A percentile compares a stretch with the other conserved stretches of the same genome.
Conservation (phyloP, 441 rosid species). For the Capsella rubella region DNA sequence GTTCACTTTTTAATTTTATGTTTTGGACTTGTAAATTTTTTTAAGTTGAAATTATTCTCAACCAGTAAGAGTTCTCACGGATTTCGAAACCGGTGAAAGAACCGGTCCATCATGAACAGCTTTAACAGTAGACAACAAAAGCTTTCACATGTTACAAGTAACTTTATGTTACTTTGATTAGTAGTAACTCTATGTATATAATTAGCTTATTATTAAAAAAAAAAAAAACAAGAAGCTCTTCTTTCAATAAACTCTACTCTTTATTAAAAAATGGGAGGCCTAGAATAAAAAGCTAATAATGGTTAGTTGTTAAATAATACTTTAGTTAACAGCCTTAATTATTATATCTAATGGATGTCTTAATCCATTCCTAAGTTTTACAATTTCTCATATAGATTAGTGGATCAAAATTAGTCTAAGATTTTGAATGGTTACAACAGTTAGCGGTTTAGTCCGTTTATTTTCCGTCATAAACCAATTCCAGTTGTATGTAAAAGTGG, state of each 20-base stretch:
- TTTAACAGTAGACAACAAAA: constrained; percentile 40
- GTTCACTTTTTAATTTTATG: background rate
- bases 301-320: constrained; percentile 23
- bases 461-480: no score
- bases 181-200: constrained; percentile 38
- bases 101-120: constrained; percentile 35
- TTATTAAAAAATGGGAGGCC: constrained; percentile 32
- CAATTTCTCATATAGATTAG: constrained; percentile 6
- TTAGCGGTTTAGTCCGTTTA: no score
- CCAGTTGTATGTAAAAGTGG: no score
- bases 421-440: no score
- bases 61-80: constrained; percentile 33
- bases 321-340: constrained; percentile 29
- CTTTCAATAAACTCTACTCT: constrained; percentile 33
- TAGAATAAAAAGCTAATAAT: background rate
- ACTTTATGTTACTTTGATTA: constrained; percentile 44
- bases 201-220: constrained; percentile 42
- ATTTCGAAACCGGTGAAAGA: constrained; percentile 36
- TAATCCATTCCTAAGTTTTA: constrained; percentile 28
- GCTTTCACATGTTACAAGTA: constrained; percentile 37
- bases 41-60: background rate
- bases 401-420: constrained; percentile 22
- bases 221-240: constrained; percentile 21
- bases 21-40: constrained; percentile 1
- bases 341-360: constrained; percentile 23